Base-by-base conservation (phyloP, 495 filamentous ascomycete genomes). In the Parathielavia appendiculata region DNA sequence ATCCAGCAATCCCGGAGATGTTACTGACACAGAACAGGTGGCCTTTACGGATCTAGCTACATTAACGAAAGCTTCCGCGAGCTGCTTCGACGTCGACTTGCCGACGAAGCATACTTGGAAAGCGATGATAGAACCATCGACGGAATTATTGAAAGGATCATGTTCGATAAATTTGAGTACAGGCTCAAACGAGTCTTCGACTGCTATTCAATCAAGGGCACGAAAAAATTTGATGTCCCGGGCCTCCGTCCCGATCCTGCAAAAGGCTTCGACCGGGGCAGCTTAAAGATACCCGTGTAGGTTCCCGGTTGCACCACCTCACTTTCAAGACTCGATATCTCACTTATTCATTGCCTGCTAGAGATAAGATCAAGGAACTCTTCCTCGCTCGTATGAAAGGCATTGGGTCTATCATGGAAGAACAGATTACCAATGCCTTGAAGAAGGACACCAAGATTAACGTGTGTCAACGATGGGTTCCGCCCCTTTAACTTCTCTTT, bases 41-140 rank as follows among this genome's bases (percentile, higher is more conserved):
- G 51, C 23, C 40, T 63, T 13, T 40, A 51, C 47, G 60, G 56
- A 49, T 63, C 60, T 4, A 59, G 56, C 40, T 63, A 63, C 38
- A 38, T 63, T 13, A 63, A 59, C 30, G 55, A 59, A 46, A 51
- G 20, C 4, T 63, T 63, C 45, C 43, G 56, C 11, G 35, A 4
- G 3, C 38, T 59, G 1, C 22, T 63, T 22, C 39, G 49, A 20
- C 30, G 47, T 20, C 41, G 49, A 19, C 50, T 58, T 16, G 22
- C 35, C 39, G 51, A 63, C 17, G 53, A 59, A 45, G 39, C 45
- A 16, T 51, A 59, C 32, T 44, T 59, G 20, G 45, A 59, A 20
- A 36, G 44, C 14, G 56, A 55, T 6, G 49, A 54, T 26, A 50
- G n/a, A n/a, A n/a, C n/a, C n/a, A n/a, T 35, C 26, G 59, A 34